phyloP scores from a whole-genome alignment of 2,329 filamentous ascomycete species.

The Canariomyces notabilis region DNA sequence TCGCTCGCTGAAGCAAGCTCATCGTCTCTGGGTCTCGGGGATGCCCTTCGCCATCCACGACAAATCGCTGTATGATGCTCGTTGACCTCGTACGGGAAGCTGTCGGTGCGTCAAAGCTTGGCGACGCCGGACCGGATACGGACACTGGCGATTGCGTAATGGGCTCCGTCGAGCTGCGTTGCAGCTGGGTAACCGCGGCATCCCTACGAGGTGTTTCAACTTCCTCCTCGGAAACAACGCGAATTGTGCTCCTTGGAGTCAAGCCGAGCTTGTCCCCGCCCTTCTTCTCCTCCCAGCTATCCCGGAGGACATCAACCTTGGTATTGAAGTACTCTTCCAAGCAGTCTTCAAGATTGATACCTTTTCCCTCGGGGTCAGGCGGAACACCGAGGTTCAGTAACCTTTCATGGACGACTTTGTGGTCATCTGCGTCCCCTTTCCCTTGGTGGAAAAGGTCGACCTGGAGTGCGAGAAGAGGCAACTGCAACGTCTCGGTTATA shows the following conservation, averaged over 20 bases:
- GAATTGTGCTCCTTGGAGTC: conserved; percentile 30
- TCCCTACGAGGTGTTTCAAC: conserved; percentile 16
- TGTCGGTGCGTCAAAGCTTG: conserved; percentile 28
- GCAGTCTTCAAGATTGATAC: conserved; percentile 81
- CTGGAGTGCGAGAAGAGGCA: conserved; percentile 83
- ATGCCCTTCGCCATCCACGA: conserved; percentile 48
- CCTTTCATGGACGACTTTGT: conserved; percentile 90
- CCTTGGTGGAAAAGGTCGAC: conserved; percentile 90
- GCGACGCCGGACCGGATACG: conserved; percentile 16
- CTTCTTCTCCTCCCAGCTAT: conserved; percentile 54
- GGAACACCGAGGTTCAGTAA: conserved; percentile 89
- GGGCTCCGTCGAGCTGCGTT: conserved; percentile 33
- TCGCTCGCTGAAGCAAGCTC: conserved; percentile 40
- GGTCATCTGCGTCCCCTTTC: conserved; percentile 78
- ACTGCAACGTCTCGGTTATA: conserved; percentile 81
- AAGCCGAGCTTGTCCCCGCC: conserved; percentile 29
- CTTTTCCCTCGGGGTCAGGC: conserved; percentile 61
- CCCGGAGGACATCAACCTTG: conserved; percentile 79
- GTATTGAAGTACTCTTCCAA: conserved; percentile 95
- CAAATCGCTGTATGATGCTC: conserved; percentile 58
- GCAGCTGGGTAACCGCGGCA: conserved; percentile 26
- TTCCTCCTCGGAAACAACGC: conserved; percentile 29
- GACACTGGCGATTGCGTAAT: conserved; percentile 17
- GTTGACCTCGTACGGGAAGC: conserved; percentile 45
- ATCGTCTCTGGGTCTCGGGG: conserved; percentile 38